Evolutionary conservation across 768 basidiomycete genomes (phyloP).

Genomic region (Antrodiella citrinella): DNA sequence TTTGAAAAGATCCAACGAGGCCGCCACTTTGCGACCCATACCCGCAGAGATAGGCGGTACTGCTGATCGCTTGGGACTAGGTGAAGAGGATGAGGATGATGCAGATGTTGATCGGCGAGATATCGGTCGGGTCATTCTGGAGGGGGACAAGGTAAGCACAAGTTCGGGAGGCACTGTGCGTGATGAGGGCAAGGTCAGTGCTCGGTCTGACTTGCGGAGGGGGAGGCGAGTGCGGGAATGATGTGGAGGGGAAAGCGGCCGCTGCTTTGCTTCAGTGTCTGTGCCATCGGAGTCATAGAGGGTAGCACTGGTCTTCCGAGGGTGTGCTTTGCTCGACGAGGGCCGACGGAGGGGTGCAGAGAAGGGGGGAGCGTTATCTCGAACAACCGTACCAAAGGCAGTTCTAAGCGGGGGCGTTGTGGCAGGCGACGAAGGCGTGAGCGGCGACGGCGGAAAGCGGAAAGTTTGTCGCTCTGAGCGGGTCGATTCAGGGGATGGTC

Average conservation of each 20-base stretch:
- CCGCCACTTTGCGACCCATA: slow-evolving; percentile 78
- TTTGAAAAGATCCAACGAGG: slow-evolving; percentile 74
- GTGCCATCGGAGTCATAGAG: slow-evolving; percentile 28
- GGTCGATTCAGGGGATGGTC: slow-evolving; percentile 16
- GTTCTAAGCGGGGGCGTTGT: slow-evolving; percentile 33
- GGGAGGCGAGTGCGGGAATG: slow-evolving; percentile 17
- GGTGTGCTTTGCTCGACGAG: slow-evolving; percentile 19
- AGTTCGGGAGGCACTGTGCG: slow-evolving; percentile 20
- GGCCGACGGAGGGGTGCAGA: slow-evolving; percentile 15
- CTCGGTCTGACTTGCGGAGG: slow-evolving; percentile 18
- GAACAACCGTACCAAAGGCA: slow-evolving; percentile 19
- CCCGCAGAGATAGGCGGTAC: slow-evolving; percentile 26
- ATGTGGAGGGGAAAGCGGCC: slow-evolving; percentile 20
- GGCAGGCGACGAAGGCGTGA: slow-evolving; percentile 31
- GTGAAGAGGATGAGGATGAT: slow-evolving; percentile 19
- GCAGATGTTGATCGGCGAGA: slow-evolving; percentile 18
- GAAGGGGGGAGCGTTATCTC: slow-evolving; percentile 21
- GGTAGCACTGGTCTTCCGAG: slow-evolving; percentile 18
- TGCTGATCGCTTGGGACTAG: slow-evolving; percentile 10
- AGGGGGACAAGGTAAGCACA: slow-evolving; percentile 12
- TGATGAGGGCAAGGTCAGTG: slow-evolving; percentile 28
- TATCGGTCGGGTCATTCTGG: slow-evolving; percentile 13
- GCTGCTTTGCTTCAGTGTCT: slow-evolving; percentile 33
- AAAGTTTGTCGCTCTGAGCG: slow-evolving; percentile 15
- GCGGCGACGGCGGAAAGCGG: slow-evolving; percentile 39